These are phyloP conservation scores for Carex littledalei DNA, from an alignment of 176 grass and related monocot genomes.

Conservation along the genomic window DNA sequence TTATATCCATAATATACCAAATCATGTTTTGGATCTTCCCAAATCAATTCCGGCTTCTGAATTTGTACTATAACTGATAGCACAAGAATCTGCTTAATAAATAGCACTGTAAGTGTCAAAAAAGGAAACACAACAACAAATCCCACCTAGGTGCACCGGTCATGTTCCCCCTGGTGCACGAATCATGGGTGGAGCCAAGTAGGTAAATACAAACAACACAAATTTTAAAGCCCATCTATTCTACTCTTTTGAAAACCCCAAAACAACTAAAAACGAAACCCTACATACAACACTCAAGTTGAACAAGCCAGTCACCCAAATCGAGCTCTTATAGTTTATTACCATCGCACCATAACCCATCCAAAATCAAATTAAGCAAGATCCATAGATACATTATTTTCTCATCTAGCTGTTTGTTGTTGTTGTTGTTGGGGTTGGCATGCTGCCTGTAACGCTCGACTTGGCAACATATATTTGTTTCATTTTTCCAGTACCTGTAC, in stretches of 20 bases:
- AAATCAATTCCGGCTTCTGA: background rate
- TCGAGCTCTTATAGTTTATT: background rate
- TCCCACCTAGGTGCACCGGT: background rate
- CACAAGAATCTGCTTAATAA: background rate
- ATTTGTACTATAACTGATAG: background rate
- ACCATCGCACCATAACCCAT: background rate
- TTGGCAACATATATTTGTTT: constrained; percentile 96
- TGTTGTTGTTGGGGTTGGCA: background rate
- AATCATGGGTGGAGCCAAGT: background rate
- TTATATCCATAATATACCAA: background rate
- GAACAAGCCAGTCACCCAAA: constrained; percentile 5
- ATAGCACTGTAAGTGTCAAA: background rate
- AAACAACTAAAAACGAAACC: background rate
- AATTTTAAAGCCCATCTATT: constrained; percentile 15
- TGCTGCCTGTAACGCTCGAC: constrained; percentile 15
- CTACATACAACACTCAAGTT: constrained; percentile 24
- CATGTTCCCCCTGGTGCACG: background rate
- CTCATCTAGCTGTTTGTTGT: constrained; percentile 10
- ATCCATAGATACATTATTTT: background rate
- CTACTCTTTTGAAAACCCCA: constrained; percentile 12
- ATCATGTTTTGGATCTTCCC: background rate
- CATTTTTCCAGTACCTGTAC: constrained; percentile 52
- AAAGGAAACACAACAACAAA: constrained; percentile 1
- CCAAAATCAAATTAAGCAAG: constrained; percentile 8
- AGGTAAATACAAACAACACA: constrained; percentile 14